Conservation (phyloP, 2,329 filamentous ascomycete genomes). For the Helotiales sp. region DNA sequence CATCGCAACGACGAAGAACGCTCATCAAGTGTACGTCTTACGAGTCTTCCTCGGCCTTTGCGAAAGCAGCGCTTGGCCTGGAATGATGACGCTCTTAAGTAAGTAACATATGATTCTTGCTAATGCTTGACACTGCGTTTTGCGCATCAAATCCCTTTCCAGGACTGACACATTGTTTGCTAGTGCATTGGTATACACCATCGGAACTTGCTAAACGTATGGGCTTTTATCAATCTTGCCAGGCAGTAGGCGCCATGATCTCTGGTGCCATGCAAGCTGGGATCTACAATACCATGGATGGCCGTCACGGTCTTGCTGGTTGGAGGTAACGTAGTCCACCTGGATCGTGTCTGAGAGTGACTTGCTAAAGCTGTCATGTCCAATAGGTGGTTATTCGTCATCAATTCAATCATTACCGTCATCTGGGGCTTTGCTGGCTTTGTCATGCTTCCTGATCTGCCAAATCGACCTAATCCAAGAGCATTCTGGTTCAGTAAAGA, state of each 20-base stretch:
- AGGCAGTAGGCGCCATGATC: slow-evolving; percentile 22
- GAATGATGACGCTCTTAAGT: slow-evolving; percentile 45
- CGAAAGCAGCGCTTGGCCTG: slow-evolving; percentile 18
- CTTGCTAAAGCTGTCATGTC: not conserved
- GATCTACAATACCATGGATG: slow-evolving; percentile 34
- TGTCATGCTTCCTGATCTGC: slow-evolving; percentile 24
- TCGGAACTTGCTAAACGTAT: slow-evolving; percentile 27
- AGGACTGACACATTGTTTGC: too few species aligned
- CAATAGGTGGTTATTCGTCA: slow-evolving; percentile 43
- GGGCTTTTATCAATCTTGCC: slow-evolving; percentile 20
- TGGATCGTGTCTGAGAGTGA: too few species aligned
- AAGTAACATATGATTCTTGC: slow-evolving; percentile 9
- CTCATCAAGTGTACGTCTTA: slow-evolving; percentile 44
- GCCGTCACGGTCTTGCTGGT: slow-evolving; percentile 22
- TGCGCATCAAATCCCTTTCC: too few species aligned
- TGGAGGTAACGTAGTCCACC: slow-evolving; percentile 31
- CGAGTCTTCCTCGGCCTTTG: slow-evolving; percentile 51
- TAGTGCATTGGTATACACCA: slow-evolving; percentile 34
- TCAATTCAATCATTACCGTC: slow-evolving; percentile 39
- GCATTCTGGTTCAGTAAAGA: slow-evolving; percentile 47
- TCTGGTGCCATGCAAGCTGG: slow-evolving; percentile 26
- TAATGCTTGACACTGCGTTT: slow-evolving; percentile 19
- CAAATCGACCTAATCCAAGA: slow-evolving; percentile 34
- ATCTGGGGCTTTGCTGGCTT: slow-evolving; percentile 31
- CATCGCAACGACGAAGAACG: slow-evolving; percentile 13